These are phyloP conservation scores for Yamadazyma kitorensis DNA, from an alignment of 805 yeast genomes.

Conservation along the genomic window DNA sequence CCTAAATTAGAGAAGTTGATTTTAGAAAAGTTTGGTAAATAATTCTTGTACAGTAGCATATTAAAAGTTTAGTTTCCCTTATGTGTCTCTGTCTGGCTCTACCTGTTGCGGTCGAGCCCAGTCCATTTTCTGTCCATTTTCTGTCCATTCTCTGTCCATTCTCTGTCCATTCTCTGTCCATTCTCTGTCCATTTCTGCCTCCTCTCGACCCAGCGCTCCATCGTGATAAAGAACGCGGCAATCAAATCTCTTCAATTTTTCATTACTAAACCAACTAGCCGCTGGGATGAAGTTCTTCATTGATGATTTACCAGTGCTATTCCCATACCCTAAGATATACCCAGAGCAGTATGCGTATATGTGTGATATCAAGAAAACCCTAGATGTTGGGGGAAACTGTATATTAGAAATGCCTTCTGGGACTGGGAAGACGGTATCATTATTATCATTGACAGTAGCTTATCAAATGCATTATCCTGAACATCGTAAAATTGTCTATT, in stretches of 20 bases:
- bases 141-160: no score
- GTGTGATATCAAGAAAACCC: constrained; percentile 89
- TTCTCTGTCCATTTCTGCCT: no score
- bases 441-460: constrained; percentile 87
- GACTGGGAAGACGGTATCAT: constrained; percentile 94
- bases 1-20: constrained; percentile 54
- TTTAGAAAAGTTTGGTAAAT: constrained; percentile 1
- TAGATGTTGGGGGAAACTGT: constrained; percentile 96
- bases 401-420: constrained; percentile 99
- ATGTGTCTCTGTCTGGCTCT: no score
- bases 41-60: neutral
- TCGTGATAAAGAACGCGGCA: no score
- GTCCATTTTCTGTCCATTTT: no score
- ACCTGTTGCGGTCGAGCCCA: no score
- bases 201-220: no score
- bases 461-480: constrained; percentile 95
- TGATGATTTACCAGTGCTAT: constrained; percentile 92
- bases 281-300: constrained; percentile 72
- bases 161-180: no score
- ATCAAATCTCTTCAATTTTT: no score
- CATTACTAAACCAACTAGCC: no score
- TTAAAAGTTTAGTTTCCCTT: neutral
- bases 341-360: constrained; percentile 98
- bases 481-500: constrained; percentile 88
- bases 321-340: constrained; percentile 94